Conservation (phyloP, 2,329 filamentous ascomycete species). For the Aspergillus texensis region DNA sequence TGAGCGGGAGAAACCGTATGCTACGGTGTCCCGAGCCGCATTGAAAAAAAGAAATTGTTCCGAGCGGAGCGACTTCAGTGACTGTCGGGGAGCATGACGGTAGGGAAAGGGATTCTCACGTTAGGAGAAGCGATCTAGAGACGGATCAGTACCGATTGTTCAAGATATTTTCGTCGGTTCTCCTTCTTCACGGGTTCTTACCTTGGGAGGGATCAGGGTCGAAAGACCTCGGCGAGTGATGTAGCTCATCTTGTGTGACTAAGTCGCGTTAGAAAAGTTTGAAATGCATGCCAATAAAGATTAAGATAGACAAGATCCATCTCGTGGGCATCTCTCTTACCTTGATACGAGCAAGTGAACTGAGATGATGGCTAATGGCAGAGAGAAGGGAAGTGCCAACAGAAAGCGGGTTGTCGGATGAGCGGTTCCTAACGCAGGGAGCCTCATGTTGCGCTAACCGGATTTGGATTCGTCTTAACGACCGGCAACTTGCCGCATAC, state of each 20-base stretch:
- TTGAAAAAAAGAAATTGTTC: conserved; percentile 26
- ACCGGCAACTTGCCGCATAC: conserved; percentile 35
- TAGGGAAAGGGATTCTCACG: conserved; percentile 32
- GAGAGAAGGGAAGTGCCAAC: conserved; percentile 37
- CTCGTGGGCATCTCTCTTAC: conserved; percentile 25
- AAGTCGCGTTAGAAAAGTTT: conserved; percentile 24
- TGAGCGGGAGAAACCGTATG: conserved; percentile 10
- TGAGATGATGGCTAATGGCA: conserved; percentile 35
- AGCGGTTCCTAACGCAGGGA: conserved; percentile 29
- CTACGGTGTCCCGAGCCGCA: conserved; percentile 16
- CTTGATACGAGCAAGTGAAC: conserved; percentile 37
- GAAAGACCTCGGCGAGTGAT: conserved; percentile 88
- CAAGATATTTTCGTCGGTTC: conserved; percentile 12
- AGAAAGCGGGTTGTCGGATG: conserved; percentile 42
- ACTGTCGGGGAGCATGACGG: conserved; percentile 15
- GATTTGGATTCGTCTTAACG: conserved; percentile 35
- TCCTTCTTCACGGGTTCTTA: conserved; percentile 48
- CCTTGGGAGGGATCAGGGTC: conserved; percentile 99
- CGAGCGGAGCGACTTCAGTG: conserved; percentile 17
- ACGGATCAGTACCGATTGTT: conserved; percentile 42
- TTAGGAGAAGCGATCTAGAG: conserved; percentile 43
- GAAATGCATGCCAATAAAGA: background rate
- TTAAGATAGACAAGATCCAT: background rate
- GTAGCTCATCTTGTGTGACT: conserved; percentile 79
- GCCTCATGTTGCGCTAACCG: conserved; percentile 37